Percentiles rank a stretch among this genome's conserved stretches.
These are phyloP conservation scores for Rhinocladiella mackenziei DNA, from an alignment of 2,329 filamentous ascomycete genomes.

Conservation along the genomic window DNA sequence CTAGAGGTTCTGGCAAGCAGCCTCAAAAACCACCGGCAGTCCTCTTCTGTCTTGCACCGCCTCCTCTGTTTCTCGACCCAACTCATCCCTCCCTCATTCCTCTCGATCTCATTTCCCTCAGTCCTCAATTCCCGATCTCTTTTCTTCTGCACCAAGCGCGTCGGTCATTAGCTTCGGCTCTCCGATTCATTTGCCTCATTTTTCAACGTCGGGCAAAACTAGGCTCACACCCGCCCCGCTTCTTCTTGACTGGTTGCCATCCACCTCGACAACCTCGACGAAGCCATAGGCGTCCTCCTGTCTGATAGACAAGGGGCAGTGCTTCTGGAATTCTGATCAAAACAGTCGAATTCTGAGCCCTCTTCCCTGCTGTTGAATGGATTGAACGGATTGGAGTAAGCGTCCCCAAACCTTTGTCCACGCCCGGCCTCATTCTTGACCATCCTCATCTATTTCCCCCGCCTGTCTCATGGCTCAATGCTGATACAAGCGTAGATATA, in stretches of 20 bases:
- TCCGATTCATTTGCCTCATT: slow-evolving; percentile 2
- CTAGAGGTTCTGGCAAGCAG: no score
- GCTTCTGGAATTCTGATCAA: neutral
- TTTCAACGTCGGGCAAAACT: slow-evolving; percentile 3
- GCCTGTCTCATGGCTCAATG: neutral
- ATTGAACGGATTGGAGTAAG: neutral
- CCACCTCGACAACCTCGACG: neutral
- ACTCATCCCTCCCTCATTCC: neutral
- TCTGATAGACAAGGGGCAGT: neutral
- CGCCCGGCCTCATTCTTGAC: neutral
- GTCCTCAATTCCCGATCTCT: neutral
- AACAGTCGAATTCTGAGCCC: no score
- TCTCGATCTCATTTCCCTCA: neutral
- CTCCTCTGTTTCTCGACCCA: no score
- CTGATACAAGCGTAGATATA: neutral
- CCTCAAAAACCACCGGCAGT: no score
- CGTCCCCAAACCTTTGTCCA: neutral
- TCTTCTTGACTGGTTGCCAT: slow-evolving; percentile 1
- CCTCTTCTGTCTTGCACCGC: no score
- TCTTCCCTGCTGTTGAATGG: neutral
- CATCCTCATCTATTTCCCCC: neutral
- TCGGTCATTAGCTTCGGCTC: neutral
- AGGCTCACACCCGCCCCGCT: neutral
- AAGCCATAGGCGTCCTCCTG: neutral
- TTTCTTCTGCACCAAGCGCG: neutral